These are phyloP conservation scores for Viola odorata DNA, from an alignment of 345 rosid genomes.

Conservation along the genomic window DNA sequence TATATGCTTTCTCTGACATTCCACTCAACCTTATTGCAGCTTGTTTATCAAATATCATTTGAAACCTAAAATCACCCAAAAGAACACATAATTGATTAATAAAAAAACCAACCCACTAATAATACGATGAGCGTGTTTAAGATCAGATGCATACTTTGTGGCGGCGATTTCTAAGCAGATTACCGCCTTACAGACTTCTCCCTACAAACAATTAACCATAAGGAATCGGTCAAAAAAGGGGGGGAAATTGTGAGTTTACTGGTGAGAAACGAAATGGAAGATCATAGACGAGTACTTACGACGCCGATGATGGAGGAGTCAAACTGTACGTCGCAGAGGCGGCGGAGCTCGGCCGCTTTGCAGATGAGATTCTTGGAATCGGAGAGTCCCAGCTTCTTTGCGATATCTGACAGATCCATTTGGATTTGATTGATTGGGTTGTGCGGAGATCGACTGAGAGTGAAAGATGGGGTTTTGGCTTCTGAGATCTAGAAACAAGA, in stretches of 20 bases:
- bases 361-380: constrained; percentile 55
- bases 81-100: not conserved
- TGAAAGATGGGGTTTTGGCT: too few species aligned
- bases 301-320: constrained; percentile 89
- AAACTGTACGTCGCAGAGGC: constrained; percentile 86
- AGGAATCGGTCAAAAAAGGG: not conserved
- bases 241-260: too few species aligned
- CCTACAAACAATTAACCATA: constrained; percentile 33
- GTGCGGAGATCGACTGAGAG: too few species aligned
- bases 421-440: not conserved
- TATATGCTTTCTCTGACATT: constrained; percentile 84
- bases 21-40: constrained; percentile 74
- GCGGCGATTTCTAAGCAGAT: constrained; percentile 91
- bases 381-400: constrained; percentile 67
- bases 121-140: not conserved
- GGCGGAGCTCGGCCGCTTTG: constrained; percentile 95
- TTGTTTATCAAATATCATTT: constrained; percentile 66
- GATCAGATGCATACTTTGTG: constrained; percentile 35
- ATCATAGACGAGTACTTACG: constrained; percentile 30
- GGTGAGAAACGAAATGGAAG: not conserved
- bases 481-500: too few species aligned
- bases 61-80: constrained; percentile 35
- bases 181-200: constrained; percentile 86
- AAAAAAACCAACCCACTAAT: not conserved
- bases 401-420: constrained; percentile 76